Evolutionary conservation across 108 stramenopile genomes (phyloP), one percentile per base, ranked within the genome.

Genomic region (Fistulifera solaris): DNA sequence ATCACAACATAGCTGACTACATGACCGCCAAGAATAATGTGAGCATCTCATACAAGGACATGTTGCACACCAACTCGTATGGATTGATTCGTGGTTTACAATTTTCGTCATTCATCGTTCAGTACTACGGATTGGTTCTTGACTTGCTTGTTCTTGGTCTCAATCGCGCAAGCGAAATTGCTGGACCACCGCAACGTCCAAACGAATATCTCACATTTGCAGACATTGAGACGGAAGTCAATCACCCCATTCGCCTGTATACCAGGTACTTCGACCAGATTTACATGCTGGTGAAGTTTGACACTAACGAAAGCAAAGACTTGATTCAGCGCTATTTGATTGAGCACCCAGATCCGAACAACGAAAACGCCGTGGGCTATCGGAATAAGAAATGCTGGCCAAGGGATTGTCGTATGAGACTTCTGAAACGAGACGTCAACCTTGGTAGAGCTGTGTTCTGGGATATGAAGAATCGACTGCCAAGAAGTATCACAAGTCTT

Each of bases 351-450:
- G 98, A 99, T 73, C 98, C 98, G 1, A 99, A 99, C 80, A 99
- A 98, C 71, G 96, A 98, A 68, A 99, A 98, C 73, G 93, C 96
- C 25, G 98, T 99, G 42, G 98, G 98, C 7, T 99, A 99, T 71
- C 87, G 92, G 59, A 99, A 98, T 80, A 97, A 97, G 75, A 95
- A 92, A 57, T 99, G 98, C 74, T 99, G 98, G 98, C 96, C 98
- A 16, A 75, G 98, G 24, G 98, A 99, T 60, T 94, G 93, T 44
- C 87, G 98, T 41, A 99, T 99, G 98, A 74, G 98, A 22, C 77
- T 99, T 46, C 76, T 99, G 65, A 95, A 94, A 75, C 89, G 97
- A 43, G 98, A 99, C 80, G 98, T 99, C 21, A 99, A 99, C 61
- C 87, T 99, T 51, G 98, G 98, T 8, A 62, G 98, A 22, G 98